Evolutionary conservation across 495 filamentous ascomycete species (phyloP), one percentile per base, ranked within the genome.

Genomic region (Tuber umbilicatum): DNA sequence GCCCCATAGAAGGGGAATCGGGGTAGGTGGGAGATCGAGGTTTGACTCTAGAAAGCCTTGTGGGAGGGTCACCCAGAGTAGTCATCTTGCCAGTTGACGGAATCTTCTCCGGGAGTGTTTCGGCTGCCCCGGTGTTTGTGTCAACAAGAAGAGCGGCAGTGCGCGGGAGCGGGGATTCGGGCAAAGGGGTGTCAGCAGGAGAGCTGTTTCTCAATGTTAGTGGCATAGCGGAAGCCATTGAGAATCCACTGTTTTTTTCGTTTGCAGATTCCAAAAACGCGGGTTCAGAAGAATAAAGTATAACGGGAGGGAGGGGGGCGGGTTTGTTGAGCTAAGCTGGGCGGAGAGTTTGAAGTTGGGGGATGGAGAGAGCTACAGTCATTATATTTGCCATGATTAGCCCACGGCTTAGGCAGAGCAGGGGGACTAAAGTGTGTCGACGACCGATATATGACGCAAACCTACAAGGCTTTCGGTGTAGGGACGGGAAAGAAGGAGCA

Each of bases 1-100:
- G 27, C 4, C 27, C 55, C 55, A 64, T 35, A 19, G 55, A 17
- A 37, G 75, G 77, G 37, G 67, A 74, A 43, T 78, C 35, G 16
- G 76, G 76, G 47, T 71, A 78, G 70, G 77, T 79, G 17, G 77
- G 77, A 40, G 77, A 79, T 39, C 77, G 72, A 37, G 77, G 78
- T 31, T 64, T 64, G 55, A 5, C 55, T 35, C 55, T 64, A 17
- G 7, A 27, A 19, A 6, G 27, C 35, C 55, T 35, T 17, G 55
- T 19, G 55, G 55, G 55, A 35, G 55, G 55, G 27, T 64, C 55
- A 64, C 27, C 55, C 55, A 35, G 10, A 10, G 55, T 35, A 14
- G 55, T 64, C 55, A 35, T 35, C 27, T 5, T 64, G 55, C 35
- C 55, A 35, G 55, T 64, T 31, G 55, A 35, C 55, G 55, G 55